Evolutionary conservation across 768 basidiomycete genomes (phyloP).

Genomic region (Gymnopilus dilepis): DNA sequence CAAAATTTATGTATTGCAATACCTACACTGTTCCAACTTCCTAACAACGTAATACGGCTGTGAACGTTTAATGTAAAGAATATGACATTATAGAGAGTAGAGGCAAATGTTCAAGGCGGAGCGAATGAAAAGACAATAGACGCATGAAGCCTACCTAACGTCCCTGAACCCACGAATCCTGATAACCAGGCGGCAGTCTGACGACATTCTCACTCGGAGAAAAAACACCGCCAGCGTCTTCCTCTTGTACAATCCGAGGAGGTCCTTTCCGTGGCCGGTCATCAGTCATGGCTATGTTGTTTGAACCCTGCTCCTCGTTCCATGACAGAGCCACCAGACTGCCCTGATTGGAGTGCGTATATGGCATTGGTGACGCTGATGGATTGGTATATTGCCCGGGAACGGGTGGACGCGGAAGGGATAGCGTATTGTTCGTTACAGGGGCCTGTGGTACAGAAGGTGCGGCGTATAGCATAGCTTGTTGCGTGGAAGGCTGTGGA

Average conservation of each 20-base stretch:
- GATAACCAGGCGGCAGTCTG: not conserved
- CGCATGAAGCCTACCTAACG: no score
- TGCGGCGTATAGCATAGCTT: not conserved
- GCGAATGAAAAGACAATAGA: no score
- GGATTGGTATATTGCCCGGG: not conserved
- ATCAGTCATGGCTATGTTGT: not conserved
- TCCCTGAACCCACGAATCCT: conserved; percentile 1
- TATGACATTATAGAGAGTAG: no score
- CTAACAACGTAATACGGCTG: no score
- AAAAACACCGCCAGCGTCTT: not conserved
- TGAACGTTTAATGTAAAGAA: no score
- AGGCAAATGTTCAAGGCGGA: no score
- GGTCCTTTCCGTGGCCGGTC: not conserved
- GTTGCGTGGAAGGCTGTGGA: not conserved
- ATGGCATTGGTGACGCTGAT: not conserved
- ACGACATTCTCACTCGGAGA: conserved; percentile 1
- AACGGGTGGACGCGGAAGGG: not conserved
- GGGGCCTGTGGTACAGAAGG: not conserved
- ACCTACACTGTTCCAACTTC: no score
- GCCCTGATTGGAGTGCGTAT: not conserved
- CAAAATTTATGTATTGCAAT: no score
- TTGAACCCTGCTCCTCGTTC: not conserved
- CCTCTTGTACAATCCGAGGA: conserved; percentile 5
- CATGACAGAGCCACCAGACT: not conserved
- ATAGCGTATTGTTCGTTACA: not conserved